These are phyloP conservation scores for Austroboletus eburneus DNA, from an alignment of 768 basidiomycete species.

Conservation along the genomic window DNA sequence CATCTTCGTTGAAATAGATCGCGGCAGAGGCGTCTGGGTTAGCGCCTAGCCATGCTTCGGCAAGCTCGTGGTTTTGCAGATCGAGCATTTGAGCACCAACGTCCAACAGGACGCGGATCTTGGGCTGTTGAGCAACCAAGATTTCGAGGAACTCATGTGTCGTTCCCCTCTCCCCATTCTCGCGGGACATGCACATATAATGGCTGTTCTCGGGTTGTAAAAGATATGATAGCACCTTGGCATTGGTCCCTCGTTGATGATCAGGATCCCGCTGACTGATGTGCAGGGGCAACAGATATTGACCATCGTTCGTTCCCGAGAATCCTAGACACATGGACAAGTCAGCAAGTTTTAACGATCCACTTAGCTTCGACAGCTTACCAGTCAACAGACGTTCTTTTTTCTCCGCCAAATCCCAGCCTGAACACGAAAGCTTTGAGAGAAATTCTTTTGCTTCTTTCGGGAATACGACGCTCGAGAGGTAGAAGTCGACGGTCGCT, in stretches of 20 bases:
- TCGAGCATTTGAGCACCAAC: not conserved
- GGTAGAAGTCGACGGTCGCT: not conserved
- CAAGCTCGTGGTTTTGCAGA: not conserved
- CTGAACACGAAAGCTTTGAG: not conserved
- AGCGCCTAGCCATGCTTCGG: not conserved
- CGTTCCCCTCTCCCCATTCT: not conserved
- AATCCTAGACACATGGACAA: not conserved
- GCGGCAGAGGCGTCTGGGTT: not conserved
- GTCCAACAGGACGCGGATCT: not conserved
- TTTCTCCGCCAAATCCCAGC: not conserved
- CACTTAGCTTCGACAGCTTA: not conserved
- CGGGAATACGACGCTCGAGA: not conserved
- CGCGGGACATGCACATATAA: not conserved
- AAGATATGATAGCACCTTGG: not conserved
- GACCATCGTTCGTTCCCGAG: not conserved
- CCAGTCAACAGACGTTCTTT: not conserved
- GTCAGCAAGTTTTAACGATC: not conserved
- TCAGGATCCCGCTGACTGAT: not conserved
- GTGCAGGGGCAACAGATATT: not conserved
- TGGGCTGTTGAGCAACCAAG: not conserved
- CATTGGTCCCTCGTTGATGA: not conserved
- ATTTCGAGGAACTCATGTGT: not conserved
- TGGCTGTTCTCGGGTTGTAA: not conserved
- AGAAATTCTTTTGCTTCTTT: not conserved
- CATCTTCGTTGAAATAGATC: not conserved